Evolutionary conservation across 179 eudicot genomes (phyloP).

Genomic region (Vitellaria paradoxa): DNA sequence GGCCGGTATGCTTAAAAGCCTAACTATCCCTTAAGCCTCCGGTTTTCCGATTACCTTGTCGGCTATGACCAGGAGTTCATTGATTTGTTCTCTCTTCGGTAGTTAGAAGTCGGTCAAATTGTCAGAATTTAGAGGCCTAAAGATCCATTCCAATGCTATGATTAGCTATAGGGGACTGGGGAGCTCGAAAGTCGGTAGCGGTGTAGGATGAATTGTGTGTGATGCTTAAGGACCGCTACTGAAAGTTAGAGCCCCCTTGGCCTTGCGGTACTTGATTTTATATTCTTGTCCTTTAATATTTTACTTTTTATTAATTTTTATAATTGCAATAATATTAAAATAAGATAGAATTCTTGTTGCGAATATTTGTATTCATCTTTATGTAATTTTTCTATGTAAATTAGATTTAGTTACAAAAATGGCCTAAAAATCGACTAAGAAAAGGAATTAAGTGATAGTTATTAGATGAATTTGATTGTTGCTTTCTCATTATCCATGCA

Average conservation of each 20-base stretch:
- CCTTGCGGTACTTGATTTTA: background rate
- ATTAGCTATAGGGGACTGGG: conserved; percentile 22
- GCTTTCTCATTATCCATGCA: background rate
- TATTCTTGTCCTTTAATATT: background rate
- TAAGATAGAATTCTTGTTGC: no score
- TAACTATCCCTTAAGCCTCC: conserved; percentile 50
- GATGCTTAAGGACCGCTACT: conserved; percentile 67
- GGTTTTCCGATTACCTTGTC: conserved; percentile 32
- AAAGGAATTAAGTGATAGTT: background rate
- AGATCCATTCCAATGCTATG: conserved; percentile 28
- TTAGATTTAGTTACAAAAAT: background rate
- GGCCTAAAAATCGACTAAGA: background rate
- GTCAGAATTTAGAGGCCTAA: conserved; percentile 46
- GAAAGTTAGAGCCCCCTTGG: conserved; percentile 34
- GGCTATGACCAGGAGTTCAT: conserved; percentile 28
- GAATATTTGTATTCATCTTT: no score
- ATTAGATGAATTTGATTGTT: background rate
- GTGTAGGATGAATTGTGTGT: conserved; percentile 48
- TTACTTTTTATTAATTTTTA: background rate
- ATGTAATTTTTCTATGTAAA: background rate
- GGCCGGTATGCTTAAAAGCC: conserved; percentile 60
- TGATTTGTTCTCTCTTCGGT: conserved; percentile 23
- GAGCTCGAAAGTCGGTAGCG: conserved; percentile 27
- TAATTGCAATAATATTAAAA: no score
- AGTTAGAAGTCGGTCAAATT: conserved; percentile 28